phyloP scores from a whole-genome alignment of 1,284 basidiomycete species.

The Schizophyllum amplum region DNA sequence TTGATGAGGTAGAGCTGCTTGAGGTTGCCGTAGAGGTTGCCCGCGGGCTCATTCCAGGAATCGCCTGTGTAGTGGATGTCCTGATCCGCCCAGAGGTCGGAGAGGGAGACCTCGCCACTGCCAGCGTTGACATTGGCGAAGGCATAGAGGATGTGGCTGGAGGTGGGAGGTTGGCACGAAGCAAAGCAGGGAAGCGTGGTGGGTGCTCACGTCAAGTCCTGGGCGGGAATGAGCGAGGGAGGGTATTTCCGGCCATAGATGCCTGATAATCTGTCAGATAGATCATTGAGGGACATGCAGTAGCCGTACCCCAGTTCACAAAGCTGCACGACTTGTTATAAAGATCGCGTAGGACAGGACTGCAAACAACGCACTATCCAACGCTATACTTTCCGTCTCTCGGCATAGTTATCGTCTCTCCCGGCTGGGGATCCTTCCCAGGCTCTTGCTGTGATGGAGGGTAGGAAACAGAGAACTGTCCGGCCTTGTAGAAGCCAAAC shows the following conservation, averaged over 20 bases:
- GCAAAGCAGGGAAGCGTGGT: neutral
- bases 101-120: constrained; percentile 79
- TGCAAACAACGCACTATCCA: constrained; percentile 58
- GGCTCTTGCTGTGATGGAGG: neutral
- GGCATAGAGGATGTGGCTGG: constrained; percentile 76
- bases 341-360: constrained; percentile 1
- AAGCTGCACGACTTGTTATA: constrained; percentile 37
- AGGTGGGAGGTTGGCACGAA: constrained; percentile 10
- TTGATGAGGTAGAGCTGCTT: constrained; percentile 90
- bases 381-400: constrained; percentile 56
- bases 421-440: neutral
- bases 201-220: constrained; percentile 72
- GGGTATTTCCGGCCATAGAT: constrained; percentile 89
- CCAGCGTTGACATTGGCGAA: constrained; percentile 85
- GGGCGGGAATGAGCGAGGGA: constrained; percentile 71
- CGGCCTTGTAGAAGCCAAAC: neutral
- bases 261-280: constrained; percentile 46
- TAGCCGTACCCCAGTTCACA: constrained; percentile 55
- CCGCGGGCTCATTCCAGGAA: constrained; percentile 70
- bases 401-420: neutral
- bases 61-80: constrained; percentile 79
- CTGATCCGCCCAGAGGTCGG: constrained; percentile 90
- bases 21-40: constrained; percentile 90
- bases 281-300: constrained; percentile 1
- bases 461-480: neutral